Evolutionary conservation across 495 filamentous ascomycete genomes (phyloP).

Genomic region (Elaphomyces granulatus): DNA sequence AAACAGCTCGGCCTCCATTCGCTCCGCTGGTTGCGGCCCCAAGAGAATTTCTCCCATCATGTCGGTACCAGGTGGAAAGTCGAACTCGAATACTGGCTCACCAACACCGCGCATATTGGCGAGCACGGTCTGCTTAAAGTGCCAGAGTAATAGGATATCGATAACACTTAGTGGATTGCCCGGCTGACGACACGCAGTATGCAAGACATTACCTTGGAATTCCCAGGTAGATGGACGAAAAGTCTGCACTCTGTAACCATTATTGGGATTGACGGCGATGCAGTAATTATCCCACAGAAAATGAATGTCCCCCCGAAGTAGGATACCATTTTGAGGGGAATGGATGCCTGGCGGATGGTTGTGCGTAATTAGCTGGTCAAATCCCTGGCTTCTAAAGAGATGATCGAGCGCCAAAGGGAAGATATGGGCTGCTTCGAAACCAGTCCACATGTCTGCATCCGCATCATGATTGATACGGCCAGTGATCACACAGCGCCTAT

Average conservation of each 20-base stretch:
- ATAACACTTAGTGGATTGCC: conserved; percentile 16
- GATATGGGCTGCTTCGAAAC: conserved; percentile 22
- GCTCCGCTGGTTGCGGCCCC: too few relatives aligned
- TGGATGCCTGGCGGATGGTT: conserved; percentile 16
- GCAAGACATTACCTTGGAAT: conserved; percentile 18
- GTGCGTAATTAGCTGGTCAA: conserved; percentile 10
- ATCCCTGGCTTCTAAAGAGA: background rate
- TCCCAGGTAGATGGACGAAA: conserved; percentile 13
- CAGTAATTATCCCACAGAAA: conserved; percentile 18
- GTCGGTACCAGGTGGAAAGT: conserved; percentile 27
- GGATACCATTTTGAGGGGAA: conserved; percentile 23
- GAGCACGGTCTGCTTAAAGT: conserved; percentile 25
- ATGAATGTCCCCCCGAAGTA: conserved; percentile 16
- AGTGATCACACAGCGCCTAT: conserved; percentile 22
- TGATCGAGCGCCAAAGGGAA: conserved; percentile 22
- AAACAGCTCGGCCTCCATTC: too few relatives aligned
- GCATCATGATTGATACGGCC: too few relatives aligned
- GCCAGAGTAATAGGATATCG: conserved; percentile 27
- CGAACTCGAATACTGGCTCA: too few relatives aligned
- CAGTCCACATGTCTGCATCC: background rate
- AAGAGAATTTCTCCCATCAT: too few relatives aligned
- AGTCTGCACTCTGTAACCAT: conserved; percentile 24
- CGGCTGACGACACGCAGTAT: conserved; percentile 15
- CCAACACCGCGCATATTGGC: conserved; percentile 21
- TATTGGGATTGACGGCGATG: conserved; percentile 21